A percentile compares a stretch with the other conserved stretches of the same genome.
Conservation (phyloP, 2,329 filamentous ascomycete species). For the Coleophoma crateriformis region DNA sequence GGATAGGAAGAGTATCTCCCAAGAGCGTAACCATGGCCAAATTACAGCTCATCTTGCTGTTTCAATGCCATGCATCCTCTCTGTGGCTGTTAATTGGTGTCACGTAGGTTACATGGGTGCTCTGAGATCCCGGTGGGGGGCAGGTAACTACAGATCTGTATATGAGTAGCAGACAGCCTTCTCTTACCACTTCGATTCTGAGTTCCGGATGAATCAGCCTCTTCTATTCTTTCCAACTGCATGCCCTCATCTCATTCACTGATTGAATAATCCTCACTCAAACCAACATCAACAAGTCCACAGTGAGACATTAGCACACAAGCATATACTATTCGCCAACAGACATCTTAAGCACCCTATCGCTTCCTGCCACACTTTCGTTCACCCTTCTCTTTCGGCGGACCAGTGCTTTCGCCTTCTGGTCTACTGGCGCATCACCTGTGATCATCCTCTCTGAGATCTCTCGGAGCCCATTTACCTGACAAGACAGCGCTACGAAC, state of each 20-base stretch:
- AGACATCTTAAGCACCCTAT: not conserved
- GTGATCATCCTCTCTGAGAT: not conserved
- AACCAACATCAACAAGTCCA: slow-evolving; percentile 49
- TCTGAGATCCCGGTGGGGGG: slow-evolving; percentile 10
- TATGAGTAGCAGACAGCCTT: slow-evolving; percentile 19
- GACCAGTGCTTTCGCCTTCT: slow-evolving; percentile 16
- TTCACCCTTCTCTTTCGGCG: slow-evolving; percentile 15
- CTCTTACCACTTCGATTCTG: slow-evolving; percentile 13
- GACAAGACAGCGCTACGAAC: not conserved
- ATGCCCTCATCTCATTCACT: slow-evolving; percentile 11
- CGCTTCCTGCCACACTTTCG: not conserved
- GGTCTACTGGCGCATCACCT: not conserved
- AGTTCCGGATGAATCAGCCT: slow-evolving; percentile 15
- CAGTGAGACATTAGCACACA: not conserved
- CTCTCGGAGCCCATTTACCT: too few relatives aligned
- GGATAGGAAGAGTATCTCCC: slow-evolving; percentile 4
- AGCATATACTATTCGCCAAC: slow-evolving; percentile 1
- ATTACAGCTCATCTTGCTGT: slow-evolving; percentile 14
- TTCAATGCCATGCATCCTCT: slow-evolving; percentile 17
- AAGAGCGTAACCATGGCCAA: slow-evolving; percentile 10
- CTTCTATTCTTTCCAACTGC: slow-evolving; percentile 9
- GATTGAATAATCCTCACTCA: slow-evolving; percentile 45
- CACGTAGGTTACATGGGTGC: slow-evolving; percentile 3
- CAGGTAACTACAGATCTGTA: slow-evolving; percentile 14
- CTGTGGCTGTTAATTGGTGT: slow-evolving; percentile 20